Conservation (phyloP, 495 filamentous ascomycete species). For the Bryoglossum gracile region DNA sequence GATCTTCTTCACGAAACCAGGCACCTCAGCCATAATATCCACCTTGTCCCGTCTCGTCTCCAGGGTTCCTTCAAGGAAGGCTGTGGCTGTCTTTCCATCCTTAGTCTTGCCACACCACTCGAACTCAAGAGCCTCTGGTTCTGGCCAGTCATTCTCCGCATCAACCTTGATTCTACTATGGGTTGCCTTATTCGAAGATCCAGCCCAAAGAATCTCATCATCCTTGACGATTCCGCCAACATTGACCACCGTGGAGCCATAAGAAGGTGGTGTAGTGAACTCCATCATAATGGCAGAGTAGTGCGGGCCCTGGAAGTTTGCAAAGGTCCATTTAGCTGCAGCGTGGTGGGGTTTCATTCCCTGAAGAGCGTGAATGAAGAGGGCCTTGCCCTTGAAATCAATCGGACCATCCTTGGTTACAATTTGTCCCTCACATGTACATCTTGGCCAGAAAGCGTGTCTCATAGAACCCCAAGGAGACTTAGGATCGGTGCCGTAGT, state of each 20-base stretch:
- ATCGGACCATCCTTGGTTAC: constrained; percentile 76
- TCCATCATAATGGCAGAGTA: constrained; percentile 93
- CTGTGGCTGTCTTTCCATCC: constrained; percentile 64
- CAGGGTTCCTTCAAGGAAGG: constrained; percentile 59
- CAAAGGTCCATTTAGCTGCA: constrained; percentile 88
- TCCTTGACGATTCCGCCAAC: constrained; percentile 79
- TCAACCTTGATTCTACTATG: constrained; percentile 67
- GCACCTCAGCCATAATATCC: constrained; percentile 94
- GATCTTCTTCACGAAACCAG: constrained; percentile 89
- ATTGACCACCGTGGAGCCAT: constrained; percentile 79
- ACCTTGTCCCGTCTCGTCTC: constrained; percentile 73
- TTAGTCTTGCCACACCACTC: constrained; percentile 71
- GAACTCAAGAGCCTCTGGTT: constrained; percentile 68
- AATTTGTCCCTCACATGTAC: constrained; percentile 71
- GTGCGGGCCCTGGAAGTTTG: constrained; percentile 80
- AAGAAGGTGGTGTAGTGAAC: constrained; percentile 90
- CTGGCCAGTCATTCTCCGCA: constrained; percentile 78
- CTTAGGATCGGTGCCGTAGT: constrained; percentile 74
- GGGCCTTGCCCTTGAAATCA: constrained; percentile 69
- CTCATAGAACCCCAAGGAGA: constrained; percentile 90
- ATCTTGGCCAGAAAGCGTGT: constrained; percentile 90
- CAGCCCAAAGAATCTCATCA: constrained; percentile 69
- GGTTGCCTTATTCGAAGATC: constrained; percentile 48
- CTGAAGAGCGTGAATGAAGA: constrained; percentile 79
- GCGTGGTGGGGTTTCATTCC: constrained; percentile 99